Percentiles rank a stretch among this genome's conserved stretches.
Conservation (phyloP, 2,329 filamentous ascomycete species). For the Botryotinia narcissicola region DNA sequence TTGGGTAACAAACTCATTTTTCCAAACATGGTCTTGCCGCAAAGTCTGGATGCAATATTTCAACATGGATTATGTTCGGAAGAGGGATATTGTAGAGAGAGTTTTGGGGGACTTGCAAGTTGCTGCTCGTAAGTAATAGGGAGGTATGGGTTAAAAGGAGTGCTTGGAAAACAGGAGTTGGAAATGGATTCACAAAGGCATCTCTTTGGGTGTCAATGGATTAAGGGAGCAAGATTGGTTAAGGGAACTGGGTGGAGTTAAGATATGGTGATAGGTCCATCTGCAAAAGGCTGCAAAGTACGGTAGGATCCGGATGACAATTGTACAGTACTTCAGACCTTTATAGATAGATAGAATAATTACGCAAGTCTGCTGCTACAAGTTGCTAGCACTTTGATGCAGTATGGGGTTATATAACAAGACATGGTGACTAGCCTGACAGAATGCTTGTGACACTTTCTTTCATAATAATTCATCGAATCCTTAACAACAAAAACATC, state of each 20-base stretch:
- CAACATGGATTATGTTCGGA: neutral
- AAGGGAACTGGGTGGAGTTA: too few relatives aligned
- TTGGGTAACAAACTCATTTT: constrained; percentile 1
- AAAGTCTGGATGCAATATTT: neutral
- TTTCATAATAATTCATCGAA: neutral
- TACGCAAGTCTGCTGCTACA: neutral
- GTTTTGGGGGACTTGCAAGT: constrained; percentile 6
- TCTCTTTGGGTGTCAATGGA: neutral
- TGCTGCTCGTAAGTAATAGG: neutral
- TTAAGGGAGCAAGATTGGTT: neutral
- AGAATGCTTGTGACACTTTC: neutral
- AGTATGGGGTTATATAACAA: neutral
- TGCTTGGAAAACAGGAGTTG: neutral
- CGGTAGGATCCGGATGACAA: neutral
- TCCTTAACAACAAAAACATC: neutral
- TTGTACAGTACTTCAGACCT: neutral
- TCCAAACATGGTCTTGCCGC: constrained; percentile 8
- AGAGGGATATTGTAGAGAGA: constrained; percentile 5
- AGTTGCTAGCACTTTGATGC: neutral
- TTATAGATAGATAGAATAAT: neutral
- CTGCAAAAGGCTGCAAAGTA: neutral
- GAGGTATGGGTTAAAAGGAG: neutral
- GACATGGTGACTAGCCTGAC: neutral
- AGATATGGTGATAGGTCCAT: neutral
- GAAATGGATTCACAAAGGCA: neutral